Evolutionary conservation across 108 stramenopile genomes (phyloP), one percentile per base, ranked within the genome.

Genomic region (Skeletonema marinoi): DNA sequence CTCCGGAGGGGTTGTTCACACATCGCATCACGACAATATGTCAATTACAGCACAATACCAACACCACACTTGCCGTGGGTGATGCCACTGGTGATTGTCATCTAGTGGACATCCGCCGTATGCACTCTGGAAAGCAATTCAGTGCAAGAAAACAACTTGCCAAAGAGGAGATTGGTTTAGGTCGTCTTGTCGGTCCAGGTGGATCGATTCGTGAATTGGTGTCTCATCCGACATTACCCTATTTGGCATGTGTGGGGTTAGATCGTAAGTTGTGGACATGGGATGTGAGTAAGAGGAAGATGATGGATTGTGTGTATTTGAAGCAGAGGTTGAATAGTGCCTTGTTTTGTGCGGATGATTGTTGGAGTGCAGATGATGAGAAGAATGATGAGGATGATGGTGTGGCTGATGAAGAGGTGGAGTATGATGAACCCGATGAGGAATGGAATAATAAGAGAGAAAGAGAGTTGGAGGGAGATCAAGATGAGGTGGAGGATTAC

Each of bases 231-330:
- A 86, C 88, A 10, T 54, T 87, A 10, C 90, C 94, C 4, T 59
- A 60, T 25, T 39, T 95, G 51, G 88, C 89, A 13, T 87, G 86
- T 19, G 94, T 95, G 14, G 90, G 94, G 7, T 77, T 92, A 48
- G 94, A 95, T 84, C 85, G 94, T 6, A 95, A 92, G 81, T 75
- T 95, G 60, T 87, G 92, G 84, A 84, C 88, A 21, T 95, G 89
- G 78, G 88, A 93, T 74, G 77, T 87, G 33, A 83, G 31, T 13
- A 70, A 46, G 31, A 70, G 85, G 19, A 86, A 73, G 38, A 85
- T 90, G 73, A 17, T 89, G 32, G 85, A 89, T 72, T 92, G 92
- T 75, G 84, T 93, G 11, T 95, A 95, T 73, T 69, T 95, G 83
- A 95, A 88, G 61, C 94, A 95, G 85, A 79, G 94, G 58, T 71